Evolutionary conservation across 441 rosid genomes (phyloP), one percentile per base, ranked within the genome.

Genomic region (Bocquillonia castaneifolia): DNA sequence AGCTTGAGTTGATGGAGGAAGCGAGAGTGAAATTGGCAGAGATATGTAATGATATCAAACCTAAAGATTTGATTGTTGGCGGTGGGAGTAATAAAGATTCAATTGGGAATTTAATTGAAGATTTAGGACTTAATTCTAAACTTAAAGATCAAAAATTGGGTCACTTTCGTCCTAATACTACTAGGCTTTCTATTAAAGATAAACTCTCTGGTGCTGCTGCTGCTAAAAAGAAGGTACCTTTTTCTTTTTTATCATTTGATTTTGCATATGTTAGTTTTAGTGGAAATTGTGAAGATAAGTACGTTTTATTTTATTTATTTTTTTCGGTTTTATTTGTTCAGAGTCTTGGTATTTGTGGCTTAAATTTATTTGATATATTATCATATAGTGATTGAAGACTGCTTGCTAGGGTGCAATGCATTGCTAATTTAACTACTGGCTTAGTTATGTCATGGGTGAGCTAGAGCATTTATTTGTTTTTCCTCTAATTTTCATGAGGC

Each of bases 1-100:
- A 93, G 85, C 25, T 74, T 42, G 76, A 65, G 56, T 71, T 91
- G 70, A 93, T 93, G 97, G 79, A 63, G 59, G 94, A 91, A 78
- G 98, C 98, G n/a, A 85, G 88, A 79, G 85, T 79, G 66, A 84
- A 77, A 69, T 66, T 93, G 71, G 93, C 79, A 6, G 83, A 59
- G 39, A 76, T 85, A 68, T 91, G 94, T 26, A 79, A 64, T 34
- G 81, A 72, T 40, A 74, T 88, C 62, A 55, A 78, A 12, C 98
- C 98, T 3, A 82, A 69, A 66, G 97, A 91, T 75, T 80, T 91
- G 29, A 82, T 89, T 20, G 66, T 69, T 23, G 71, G 78, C 13
- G 93, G 84, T 53, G 83, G n/a, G n/a, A n/a, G n/a, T n/a, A n/a
- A n/a, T n/a, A n/a, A n/a, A n/a, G n/a, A n/a, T n/a, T n/a, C 81